A percentile compares a stretch with the other conserved stretches of the same genome.
These are phyloP conservation scores for Backusella circina DNA, from an alignment of 192 early-diverging fungal genomes.

Conservation along the genomic window DNA sequence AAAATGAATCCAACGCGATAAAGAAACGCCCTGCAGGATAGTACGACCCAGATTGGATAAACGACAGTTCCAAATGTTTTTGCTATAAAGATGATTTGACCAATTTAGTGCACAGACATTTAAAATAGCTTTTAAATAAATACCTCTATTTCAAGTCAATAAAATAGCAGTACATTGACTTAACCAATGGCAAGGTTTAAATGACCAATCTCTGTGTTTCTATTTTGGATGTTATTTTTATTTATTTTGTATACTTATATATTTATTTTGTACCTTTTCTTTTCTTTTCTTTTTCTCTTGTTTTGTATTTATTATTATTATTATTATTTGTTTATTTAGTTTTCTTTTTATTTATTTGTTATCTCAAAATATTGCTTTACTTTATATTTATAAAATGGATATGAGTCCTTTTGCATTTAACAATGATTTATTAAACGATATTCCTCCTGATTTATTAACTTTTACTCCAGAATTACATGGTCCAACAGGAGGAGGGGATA, in stretches of 20 bases:
- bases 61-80: background rate
- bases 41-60: background rate
- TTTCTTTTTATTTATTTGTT: background rate
- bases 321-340: background rate
- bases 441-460: background rate
- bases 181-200: background rate
- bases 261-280: background rate
- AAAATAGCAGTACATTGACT: background rate
- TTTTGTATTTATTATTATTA: background rate
- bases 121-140: background rate
- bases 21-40: background rate
- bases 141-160: background rate
- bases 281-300: background rate
- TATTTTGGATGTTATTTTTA: background rate
- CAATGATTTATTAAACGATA: background rate
- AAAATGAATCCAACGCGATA: background rate
- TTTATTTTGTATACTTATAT: background rate
- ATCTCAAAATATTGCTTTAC: background rate
- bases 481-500: background rate
- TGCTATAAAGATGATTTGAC: background rate
- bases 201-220: background rate
- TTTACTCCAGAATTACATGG: background rate
- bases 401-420: background rate
- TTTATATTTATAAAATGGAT: background rate
- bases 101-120: conserved; percentile 2